Evolutionary conservation across 2,329 filamentous ascomycete genomes (phyloP).

Genomic region (Diaporthe sp.): DNA sequence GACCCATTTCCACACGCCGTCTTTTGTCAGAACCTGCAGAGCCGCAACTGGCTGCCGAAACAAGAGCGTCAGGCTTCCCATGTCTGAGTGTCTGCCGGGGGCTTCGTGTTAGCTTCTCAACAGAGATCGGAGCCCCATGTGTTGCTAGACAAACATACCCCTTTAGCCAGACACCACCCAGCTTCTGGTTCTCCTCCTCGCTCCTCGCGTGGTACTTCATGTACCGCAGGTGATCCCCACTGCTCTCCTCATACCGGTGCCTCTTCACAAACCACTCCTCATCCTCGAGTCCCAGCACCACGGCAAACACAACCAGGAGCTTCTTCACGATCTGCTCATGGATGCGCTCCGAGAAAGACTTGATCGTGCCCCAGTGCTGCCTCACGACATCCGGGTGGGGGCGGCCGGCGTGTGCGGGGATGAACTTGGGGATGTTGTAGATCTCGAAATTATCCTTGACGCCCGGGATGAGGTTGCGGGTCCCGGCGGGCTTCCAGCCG

Average conservation of each 20-base stretch:
- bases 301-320: constrained; percentile 69
- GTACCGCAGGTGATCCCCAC: constrained; percentile 70
- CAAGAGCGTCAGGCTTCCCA: constrained; percentile 65
- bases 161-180: constrained; percentile 53
- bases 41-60: constrained; percentile 69
- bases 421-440: constrained; percentile 72
- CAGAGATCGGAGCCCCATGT: too few species aligned
- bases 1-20: constrained; percentile 52
- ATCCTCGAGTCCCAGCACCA: constrained; percentile 68
- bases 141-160: constrained; percentile 39
- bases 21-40: constrained; percentile 61
- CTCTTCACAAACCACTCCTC: constrained; percentile 67
- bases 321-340: constrained; percentile 62
- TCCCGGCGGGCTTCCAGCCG: constrained; percentile 60
- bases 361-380: constrained; percentile 65
- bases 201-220: constrained; percentile 66
- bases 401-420: constrained; percentile 56
- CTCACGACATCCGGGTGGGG: constrained; percentile 59
- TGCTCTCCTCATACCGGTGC: constrained; percentile 66
- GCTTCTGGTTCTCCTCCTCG: constrained; percentile 49
- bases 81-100: constrained; percentile 59
- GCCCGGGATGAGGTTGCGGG: constrained; percentile 45
- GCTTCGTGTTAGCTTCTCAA: not conserved
- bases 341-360: constrained; percentile 59
- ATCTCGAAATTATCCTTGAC: constrained; percentile 68